Evolutionary conservation across 345 rosid genomes (phyloP).

Genomic region (Eutrema yunnanense): DNA sequence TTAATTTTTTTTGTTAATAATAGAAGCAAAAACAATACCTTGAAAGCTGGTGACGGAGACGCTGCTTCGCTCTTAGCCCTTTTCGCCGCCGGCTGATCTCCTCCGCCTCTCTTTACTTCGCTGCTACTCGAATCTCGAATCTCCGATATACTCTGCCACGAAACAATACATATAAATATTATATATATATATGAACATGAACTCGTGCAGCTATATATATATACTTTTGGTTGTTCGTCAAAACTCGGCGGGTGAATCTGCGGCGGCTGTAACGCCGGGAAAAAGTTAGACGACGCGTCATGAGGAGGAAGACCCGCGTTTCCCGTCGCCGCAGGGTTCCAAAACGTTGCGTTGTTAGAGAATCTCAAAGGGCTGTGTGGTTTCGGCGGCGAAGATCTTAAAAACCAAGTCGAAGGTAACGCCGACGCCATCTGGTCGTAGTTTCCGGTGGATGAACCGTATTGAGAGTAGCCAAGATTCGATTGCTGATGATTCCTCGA

Average conservation of each 20-base stretch:
- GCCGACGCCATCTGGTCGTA: slow-evolving; percentile 26
- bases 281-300: slow-evolving; percentile 55
- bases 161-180: neutral
- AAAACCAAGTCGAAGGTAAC: slow-evolving; percentile 57
- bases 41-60: slow-evolving; percentile 80
- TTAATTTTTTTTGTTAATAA: neutral
- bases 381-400: slow-evolving; percentile 56
- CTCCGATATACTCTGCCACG: slow-evolving; percentile 43
- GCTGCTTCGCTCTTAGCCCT: slow-evolving; percentile 71
- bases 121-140: slow-evolving; percentile 40
- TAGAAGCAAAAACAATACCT: slow-evolving; percentile 45
- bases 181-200: neutral
- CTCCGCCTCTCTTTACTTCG: slow-evolving; percentile 75
- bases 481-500: slow-evolving; percentile 27
- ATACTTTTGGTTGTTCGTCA: slow-evolving; percentile 49
- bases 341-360: slow-evolving; percentile 87
- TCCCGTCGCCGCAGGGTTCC: slow-evolving; percentile 51
- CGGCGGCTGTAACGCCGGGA: slow-evolving; percentile 49
- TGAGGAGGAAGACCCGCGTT: slow-evolving; percentile 49
- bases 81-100: slow-evolving; percentile 51
- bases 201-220: neutral
- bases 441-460: slow-evolving; percentile 10
- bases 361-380: slow-evolving; percentile 58
- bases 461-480: slow-evolving; percentile 19
- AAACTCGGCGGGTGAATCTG: slow-evolving; percentile 42